Percentiles rank a stretch among this genome's conserved stretches.
These are phyloP conservation scores for Penicillium coffeae DNA, from an alignment of 495 filamentous ascomycete genomes.

Conservation along the genomic window DNA sequence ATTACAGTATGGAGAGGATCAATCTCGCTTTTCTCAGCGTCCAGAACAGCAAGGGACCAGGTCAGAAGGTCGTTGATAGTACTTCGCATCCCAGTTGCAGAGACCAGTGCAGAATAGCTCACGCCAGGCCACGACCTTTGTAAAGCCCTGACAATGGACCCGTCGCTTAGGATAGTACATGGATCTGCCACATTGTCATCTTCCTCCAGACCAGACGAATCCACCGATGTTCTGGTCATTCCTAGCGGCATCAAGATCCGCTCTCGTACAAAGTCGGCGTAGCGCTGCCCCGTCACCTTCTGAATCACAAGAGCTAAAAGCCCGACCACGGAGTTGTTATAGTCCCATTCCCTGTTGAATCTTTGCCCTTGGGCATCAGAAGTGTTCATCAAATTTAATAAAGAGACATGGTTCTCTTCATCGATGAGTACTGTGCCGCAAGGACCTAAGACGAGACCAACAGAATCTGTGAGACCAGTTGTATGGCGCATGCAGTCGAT, in stretches of 20 bases:
- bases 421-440: conserved; percentile 1
- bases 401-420: conserved; percentile 19
- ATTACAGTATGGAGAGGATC: not conserved
- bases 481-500: conserved; percentile 46
- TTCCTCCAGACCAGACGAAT: not conserved
- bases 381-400: conserved; percentile 30
- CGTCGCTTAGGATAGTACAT: conserved; percentile 2
- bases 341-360: conserved; percentile 28
- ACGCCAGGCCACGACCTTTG: conserved; percentile 11
- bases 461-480: conserved; percentile 32
- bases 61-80: conserved; percentile 16
- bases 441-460: conserved; percentile 22
- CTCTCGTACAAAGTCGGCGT: conserved; percentile 37
- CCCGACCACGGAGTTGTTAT: conserved; percentile 47
- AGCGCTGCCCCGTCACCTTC: conserved; percentile 33
- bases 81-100: conserved; percentile 14
- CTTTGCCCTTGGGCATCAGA: conserved; percentile 10
- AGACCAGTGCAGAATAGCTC: conserved; percentile 5
- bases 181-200: conserved; percentile 12
- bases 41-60: conserved; percentile 14
- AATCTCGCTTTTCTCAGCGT: conserved; percentile 6
- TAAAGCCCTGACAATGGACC: not conserved
- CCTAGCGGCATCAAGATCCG: conserved; percentile 42
- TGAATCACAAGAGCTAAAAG: conserved; percentile 38
- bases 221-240: conserved; percentile 11